A percentile compares a stretch with the other conserved stretches of the same genome.
These are phyloP conservation scores for Globisporangium nodosum DNA, from an alignment of 352 stramenopile genomes.

Conservation along the genomic window DNA sequence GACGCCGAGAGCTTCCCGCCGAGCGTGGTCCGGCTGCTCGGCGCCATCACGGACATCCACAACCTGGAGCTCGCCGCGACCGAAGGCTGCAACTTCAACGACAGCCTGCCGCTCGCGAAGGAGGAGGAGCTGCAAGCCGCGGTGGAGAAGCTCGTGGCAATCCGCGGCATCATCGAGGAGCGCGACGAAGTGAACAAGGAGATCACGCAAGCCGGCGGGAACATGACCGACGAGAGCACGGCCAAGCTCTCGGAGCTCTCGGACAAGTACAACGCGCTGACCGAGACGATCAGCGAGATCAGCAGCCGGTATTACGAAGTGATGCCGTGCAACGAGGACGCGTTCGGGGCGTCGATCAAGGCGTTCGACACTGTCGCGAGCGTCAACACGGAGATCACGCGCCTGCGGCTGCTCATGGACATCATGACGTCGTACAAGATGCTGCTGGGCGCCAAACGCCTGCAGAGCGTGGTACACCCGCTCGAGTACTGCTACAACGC, in stretches of 20 bases:
- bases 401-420: constrained; percentile 52
- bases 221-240: constrained; percentile 38
- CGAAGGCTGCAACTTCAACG: constrained; percentile 39
- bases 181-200: constrained; percentile 45
- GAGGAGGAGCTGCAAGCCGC: constrained; percentile 43
- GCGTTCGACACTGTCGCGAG: constrained; percentile 48
- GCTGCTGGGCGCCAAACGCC: constrained; percentile 49
- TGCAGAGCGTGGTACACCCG: constrained; percentile 33
- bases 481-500: constrained; percentile 80
- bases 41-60: constrained; percentile 63
- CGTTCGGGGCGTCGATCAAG: constrained; percentile 46
- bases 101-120: constrained; percentile 57
- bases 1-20: constrained; percentile 20
- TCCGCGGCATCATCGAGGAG: constrained; percentile 42
- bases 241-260: constrained; percentile 39
- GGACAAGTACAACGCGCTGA: constrained; percentile 40
- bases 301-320: constrained; percentile 78
- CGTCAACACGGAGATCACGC: constrained; percentile 66
- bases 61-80: constrained; percentile 63
- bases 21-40: constrained; percentile 46
- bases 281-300: constrained; percentile 61
- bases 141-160: constrained; percentile 39
- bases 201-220: constrained; percentile 35
- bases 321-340: constrained; percentile 70
- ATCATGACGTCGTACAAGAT: constrained; percentile 81